Percentiles rank a stretch among this genome's conserved stretches.
Evolutionary conservation across 352 stramenopile genomes (phyloP).

Genomic region (Phytopythium sindhum): DNA sequence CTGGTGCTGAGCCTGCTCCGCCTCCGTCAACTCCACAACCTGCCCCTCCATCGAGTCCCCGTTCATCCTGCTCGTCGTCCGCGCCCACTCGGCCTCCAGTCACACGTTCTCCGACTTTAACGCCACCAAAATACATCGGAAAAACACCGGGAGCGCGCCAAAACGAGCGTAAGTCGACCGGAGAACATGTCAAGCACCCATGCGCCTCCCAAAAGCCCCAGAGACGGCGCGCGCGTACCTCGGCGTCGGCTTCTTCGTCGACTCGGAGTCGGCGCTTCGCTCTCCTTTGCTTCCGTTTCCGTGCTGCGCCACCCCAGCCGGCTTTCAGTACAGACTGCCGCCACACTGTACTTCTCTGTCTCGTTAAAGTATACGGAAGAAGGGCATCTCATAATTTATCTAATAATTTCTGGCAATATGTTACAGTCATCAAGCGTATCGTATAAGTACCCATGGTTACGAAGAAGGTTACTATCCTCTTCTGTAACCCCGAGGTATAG

Average conservation of each 20-base stretch:
- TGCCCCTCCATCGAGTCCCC: conserved; percentile 69
- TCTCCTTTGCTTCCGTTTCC: conserved; percentile 1
- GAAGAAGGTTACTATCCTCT: not conserved
- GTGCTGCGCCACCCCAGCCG: not conserved
- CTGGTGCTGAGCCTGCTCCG: conserved; percentile 82
- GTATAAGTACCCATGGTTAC: not conserved
- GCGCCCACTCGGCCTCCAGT: not conserved
- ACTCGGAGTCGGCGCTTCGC: not conserved
- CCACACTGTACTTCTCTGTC: not conserved
- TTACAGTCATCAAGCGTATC: not conserved
- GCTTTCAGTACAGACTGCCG: not conserved
- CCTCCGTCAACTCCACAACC: conserved; percentile 83
- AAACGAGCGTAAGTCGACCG: not conserved
- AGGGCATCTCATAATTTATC: not conserved
- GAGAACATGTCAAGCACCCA: not conserved
- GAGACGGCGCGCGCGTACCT: not conserved
- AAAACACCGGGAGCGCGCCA: not conserved
- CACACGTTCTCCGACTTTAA: not conserved
- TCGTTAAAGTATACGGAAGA: not conserved
- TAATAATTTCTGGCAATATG: not conserved
- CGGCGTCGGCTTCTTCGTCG: not conserved
- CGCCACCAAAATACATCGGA: not conserved
- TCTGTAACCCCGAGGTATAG: too few relatives aligned
- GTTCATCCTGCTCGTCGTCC: conserved; percentile 4
- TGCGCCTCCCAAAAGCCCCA: not conserved